Conservation (phyloP, 2,329 filamentous ascomycete species). For the Scedosporium boydii region DNA sequence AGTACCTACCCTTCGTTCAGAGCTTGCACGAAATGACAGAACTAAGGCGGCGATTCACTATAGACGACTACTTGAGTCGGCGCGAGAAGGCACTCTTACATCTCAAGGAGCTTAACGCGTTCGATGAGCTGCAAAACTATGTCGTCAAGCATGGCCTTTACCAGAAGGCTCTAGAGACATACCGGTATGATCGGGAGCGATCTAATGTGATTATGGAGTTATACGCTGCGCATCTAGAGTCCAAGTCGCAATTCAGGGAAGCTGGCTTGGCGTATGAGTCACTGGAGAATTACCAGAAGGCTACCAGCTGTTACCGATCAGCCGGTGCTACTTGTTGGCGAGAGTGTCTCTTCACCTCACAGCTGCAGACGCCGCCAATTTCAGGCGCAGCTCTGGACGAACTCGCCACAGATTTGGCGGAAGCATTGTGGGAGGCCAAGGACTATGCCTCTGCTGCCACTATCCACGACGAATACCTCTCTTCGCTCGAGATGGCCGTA, state of each 20-base stretch:
- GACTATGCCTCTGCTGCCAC: constrained; percentile 73
- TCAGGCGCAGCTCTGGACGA: constrained; percentile 49
- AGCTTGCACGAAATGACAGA: constrained; percentile 66
- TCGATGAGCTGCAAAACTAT: constrained; percentile 72
- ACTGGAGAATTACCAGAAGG: constrained; percentile 61
- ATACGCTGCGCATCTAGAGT: constrained; percentile 70
- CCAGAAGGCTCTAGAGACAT: constrained; percentile 64
- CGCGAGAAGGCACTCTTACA: constrained; percentile 68
- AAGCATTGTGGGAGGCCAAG: constrained; percentile 72
- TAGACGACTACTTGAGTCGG: constrained; percentile 79
- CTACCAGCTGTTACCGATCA: constrained; percentile 74
- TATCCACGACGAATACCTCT: constrained; percentile 73
- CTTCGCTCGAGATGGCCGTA: constrained; percentile 59
- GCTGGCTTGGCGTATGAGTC: constrained; percentile 89
- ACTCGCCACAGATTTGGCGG: constrained; percentile 66
- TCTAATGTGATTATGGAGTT: constrained; percentile 61
- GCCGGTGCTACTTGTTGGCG: constrained; percentile 75
- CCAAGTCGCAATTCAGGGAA: constrained; percentile 69
- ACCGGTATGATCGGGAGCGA: constrained; percentile 67
- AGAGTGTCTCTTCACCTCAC: constrained; percentile 75
- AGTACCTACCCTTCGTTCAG: constrained; percentile 93
- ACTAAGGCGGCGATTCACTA: constrained; percentile 66
- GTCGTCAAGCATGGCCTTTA: constrained; percentile 73
- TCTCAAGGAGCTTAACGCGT: constrained; percentile 62
- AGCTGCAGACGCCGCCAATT: constrained; percentile 53